Evolutionary conservation across 1,284 basidiomycete genomes (phyloP).

Genomic region (Leucoagaricus sp.): DNA sequence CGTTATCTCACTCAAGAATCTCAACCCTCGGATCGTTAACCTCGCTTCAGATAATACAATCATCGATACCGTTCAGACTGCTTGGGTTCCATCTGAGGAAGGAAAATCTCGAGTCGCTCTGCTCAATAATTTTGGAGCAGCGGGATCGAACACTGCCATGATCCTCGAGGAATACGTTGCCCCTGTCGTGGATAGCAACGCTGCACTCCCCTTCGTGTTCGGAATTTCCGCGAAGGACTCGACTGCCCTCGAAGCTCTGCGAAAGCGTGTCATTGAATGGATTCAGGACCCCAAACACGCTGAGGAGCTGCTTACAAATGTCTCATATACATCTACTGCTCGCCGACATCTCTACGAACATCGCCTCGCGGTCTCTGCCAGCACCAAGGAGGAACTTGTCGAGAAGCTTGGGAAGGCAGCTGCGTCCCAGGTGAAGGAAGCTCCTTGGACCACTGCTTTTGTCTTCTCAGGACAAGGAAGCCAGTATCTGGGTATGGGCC

Average conservation of each 20-base stretch:
- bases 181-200: not conserved
- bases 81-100: slow-evolving; percentile 43
- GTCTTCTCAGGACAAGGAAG: slow-evolving; percentile 74
- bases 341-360: slow-evolving; percentile 56
- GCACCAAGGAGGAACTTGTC: slow-evolving; percentile 43
- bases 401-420: slow-evolving; percentile 41
- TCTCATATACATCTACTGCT: slow-evolving; percentile 67
- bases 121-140: slow-evolving; percentile 78
- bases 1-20: slow-evolving; percentile 55
- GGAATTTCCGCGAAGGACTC: slow-evolving; percentile 62
- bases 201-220: slow-evolving; percentile 38
- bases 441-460: slow-evolving; percentile 46
- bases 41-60: slow-evolving; percentile 49
- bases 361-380: slow-evolving; percentile 51
- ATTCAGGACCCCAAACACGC: slow-evolving; percentile 34
- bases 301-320: slow-evolving; percentile 38
- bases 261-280: slow-evolving; percentile 46
- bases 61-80: slow-evolving; percentile 42
- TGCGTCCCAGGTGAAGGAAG: slow-evolving; percentile 29
- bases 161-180: slow-evolving; percentile 53
- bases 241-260: slow-evolving; percentile 47
- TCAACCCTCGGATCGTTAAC: slow-evolving; percentile 57
- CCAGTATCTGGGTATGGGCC: slow-evolving; percentile 67
- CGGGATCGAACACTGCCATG: slow-evolving; percentile 68
- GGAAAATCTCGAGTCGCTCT: slow-evolving; percentile 53